Base-by-base conservation (phyloP, 2,329 filamentous ascomycete genomes). In the Fusarium sp. region DNA sequence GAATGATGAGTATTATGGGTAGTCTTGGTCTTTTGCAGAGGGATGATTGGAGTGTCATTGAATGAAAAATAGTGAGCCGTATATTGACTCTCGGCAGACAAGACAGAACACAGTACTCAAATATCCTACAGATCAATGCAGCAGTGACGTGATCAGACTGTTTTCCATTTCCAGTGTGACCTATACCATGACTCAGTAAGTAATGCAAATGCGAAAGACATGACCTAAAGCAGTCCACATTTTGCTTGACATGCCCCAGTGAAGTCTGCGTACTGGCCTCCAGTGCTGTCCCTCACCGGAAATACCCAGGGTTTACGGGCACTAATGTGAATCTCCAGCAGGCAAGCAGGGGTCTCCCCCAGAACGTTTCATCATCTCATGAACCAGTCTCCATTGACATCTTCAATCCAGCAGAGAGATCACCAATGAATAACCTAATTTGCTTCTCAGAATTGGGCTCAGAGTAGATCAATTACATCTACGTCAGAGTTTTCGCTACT, bases 331-430 rank as follows among this genome's bases (percentile, higher is more conserved):
- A 64, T 38, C n/a, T 57, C 19, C 53, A n/a, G 40, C 47, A 25
- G 52, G 19, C 18, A 42, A n/a, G 40, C 52, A 53, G 33, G 52
- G 60, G 25, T 64, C 52, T 69, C 62, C 46, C 64, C 64, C 28
- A 35, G 52, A 52, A 62, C 47, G 52, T 69, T 40, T 64, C 58
- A 44, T 54, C 52, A 32, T 42, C 21, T 57, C 40, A 33, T 40
- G 44, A 42, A 33, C 23, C 33, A 23, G 30, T 38, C 32, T 10
- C 30, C 19, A 8, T 40, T 46, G 18, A 38, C 28, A 37, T 47
- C 35, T 19, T 46, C 23, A 25, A 23, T 25, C 16, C 12, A 13
- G 16, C n/a, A 15, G 15, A 43, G 30, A 32, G 11, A 44, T 30
- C 19, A 43, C 33, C n/a, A 18, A 35, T 2, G 21, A 28, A n/a